phyloP scores from a whole-genome alignment of 106 monocot genomes.

The Allium cepa region DNA sequence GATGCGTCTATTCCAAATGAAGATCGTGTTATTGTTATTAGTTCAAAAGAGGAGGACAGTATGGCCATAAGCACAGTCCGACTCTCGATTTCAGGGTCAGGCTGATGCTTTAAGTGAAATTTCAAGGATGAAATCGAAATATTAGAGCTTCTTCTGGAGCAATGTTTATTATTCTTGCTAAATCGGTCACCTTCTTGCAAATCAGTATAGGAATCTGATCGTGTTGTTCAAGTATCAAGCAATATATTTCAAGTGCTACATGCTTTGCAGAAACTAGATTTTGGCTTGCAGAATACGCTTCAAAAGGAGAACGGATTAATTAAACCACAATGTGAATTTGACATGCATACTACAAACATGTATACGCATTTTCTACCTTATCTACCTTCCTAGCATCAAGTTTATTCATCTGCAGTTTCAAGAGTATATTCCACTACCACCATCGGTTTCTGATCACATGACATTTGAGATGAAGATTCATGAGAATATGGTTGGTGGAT shows the following conservation, averaged over 20 bases:
- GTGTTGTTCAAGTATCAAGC: constrained; percentile 12
- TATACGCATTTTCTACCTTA: not conserved
- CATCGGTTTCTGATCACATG: constrained; percentile 7
- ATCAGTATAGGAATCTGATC: constrained; percentile 7
- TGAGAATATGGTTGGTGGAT: constrained; percentile 10
- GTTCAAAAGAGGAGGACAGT: not conserved
- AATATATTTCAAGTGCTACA: constrained; percentile 7
- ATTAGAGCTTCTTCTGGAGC: constrained; percentile 4
- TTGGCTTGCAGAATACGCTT: not conserved
- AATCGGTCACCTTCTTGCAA: constrained; percentile 3
- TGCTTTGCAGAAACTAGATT: constrained; percentile 3
- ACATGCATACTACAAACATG: not conserved
- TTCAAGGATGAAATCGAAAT: not conserved
- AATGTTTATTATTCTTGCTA: constrained; percentile 5
- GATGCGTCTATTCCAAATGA: too few species aligned
- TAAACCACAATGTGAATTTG: not conserved
- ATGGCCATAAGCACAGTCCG: not conserved
- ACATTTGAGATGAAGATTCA: constrained; percentile 6
- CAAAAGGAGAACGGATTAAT: not conserved
- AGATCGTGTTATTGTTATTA: constrained; percentile 10
- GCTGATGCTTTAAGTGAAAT: constrained; percentile 1
- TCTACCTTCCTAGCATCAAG: not conserved
- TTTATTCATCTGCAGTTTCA: constrained; percentile 1
- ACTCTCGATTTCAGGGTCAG: constrained; percentile 9
- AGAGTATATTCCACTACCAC: not conserved